phyloP scores from a whole-genome alignment of 768 basidiomycete species.

The Tulasnella sp. region DNA sequence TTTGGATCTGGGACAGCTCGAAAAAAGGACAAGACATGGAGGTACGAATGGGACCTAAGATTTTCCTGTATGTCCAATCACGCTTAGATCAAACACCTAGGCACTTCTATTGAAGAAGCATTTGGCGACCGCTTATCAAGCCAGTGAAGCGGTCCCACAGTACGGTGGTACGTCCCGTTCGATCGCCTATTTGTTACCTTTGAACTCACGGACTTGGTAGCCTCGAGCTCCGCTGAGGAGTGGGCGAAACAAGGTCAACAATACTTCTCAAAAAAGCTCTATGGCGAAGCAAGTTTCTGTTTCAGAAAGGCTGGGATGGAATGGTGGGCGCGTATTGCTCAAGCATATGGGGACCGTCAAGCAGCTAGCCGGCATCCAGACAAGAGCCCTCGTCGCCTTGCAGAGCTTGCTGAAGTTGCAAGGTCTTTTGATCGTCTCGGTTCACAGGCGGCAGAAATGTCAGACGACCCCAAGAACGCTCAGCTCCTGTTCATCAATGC shows the following conservation, averaged over 20 bases:
- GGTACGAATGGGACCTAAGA: neutral
- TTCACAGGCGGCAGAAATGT: neutral
- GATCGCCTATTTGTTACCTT: neutral
- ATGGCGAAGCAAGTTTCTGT: constrained; percentile 17
- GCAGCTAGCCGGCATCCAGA: neutral
- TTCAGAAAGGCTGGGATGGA: constrained; percentile 29
- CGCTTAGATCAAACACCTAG: neutral
- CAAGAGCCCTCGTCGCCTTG: neutral
- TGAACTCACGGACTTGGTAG: neutral
- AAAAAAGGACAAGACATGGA: constrained; percentile 18
- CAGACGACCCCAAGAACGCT: neutral
- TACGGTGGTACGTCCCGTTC: neutral
- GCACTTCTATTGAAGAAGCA: neutral
- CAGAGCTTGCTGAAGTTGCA: neutral
- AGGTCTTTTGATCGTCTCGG: neutral
- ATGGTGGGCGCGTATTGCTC: neutral
- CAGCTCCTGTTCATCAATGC: neutral
- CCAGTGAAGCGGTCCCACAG: neutral
- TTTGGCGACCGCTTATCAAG: neutral
- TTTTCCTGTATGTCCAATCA: neutral
- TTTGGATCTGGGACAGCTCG: constrained; percentile 35
- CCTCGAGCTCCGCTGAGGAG: neutral
- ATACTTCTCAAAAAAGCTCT: constrained; percentile 19
- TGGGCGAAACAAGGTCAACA: constrained; percentile 13
- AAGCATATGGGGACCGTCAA: neutral